Evolutionary conservation across 768 basidiomycete species (phyloP).

Genomic region (Amanita phalloides): DNA sequence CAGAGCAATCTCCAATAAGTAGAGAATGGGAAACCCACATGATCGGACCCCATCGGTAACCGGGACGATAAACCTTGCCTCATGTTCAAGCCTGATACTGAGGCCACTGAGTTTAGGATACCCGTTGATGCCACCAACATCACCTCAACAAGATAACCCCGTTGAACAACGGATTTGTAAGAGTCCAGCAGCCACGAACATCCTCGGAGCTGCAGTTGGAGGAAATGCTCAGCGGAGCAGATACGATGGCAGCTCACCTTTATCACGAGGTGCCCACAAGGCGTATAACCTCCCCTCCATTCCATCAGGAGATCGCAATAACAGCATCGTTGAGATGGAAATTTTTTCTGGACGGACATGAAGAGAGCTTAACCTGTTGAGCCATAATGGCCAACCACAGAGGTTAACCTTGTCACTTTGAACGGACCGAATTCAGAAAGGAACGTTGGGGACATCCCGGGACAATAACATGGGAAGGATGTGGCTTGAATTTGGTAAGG

Average conservation of each 20-base stretch:
- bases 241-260: not conserved
- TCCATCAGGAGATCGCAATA: not conserved
- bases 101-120: slow-evolving; percentile 5
- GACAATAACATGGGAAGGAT: too few species aligned
- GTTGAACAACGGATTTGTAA: not conserved
- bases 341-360: not conserved
- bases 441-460: too few species aligned
- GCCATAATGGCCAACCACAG: not conserved
- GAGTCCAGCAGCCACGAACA: not conserved
- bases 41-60: slow-evolving; percentile 14
- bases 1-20: not conserved
- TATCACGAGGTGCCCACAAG: not conserved
- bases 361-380: not conserved
- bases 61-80: slow-evolving; percentile 22
- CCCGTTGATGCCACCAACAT: not conserved
- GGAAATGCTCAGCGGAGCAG: not conserved
- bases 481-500: too few species aligned
- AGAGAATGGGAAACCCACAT: slow-evolving; percentile 10
- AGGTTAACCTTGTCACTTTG: too few species aligned
- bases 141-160: not conserved
- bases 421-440: too few species aligned
- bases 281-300: not conserved
- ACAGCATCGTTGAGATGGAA: not conserved
- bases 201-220: not conserved
- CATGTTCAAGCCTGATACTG: slow-evolving; percentile 12